Percentiles rank a stretch among this genome's conserved stretches.
Conservation (phyloP, 352 stramenopile species). For the Globisporangium paroecandrum region DNA sequence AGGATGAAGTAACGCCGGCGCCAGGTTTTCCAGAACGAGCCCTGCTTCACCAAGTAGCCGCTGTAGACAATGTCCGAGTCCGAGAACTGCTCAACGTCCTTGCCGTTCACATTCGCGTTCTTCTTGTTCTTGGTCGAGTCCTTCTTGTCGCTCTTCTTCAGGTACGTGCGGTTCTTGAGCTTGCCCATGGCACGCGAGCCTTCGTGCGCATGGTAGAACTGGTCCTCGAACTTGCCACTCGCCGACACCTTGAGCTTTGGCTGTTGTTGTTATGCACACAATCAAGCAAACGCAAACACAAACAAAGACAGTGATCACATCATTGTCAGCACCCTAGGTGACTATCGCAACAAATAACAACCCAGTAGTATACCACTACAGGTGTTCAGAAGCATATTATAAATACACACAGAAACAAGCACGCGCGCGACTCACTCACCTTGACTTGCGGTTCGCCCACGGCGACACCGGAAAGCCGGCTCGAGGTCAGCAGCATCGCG, state of each 20-base stretch:
- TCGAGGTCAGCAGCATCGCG: constrained; percentile 13
- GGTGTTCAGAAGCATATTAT: background rate
- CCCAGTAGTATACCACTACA: background rate
- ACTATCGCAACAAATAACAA: background rate
- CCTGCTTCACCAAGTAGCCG: constrained; percentile 81
- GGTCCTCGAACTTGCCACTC: constrained; percentile 81
- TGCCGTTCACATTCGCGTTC: constrained; percentile 67
- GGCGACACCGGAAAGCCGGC: constrained; percentile 2
- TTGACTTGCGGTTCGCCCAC: constrained; percentile 19
- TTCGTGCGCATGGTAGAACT: constrained; percentile 84
- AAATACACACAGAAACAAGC: background rate
- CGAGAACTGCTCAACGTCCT: constrained; percentile 83
- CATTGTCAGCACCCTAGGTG: background rate
- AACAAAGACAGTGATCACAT: background rate
- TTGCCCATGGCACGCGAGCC: constrained; percentile 76
- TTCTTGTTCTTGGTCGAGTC: constrained; percentile 33
- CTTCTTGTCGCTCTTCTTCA: constrained; percentile 44
- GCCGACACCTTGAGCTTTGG: constrained; percentile 77
- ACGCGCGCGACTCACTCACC: constrained; percentile 3
- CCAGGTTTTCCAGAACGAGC: constrained; percentile 89
- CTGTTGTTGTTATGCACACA: constrained; percentile 16
- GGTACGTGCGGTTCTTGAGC: constrained; percentile 70
- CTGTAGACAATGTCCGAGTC: constrained; percentile 78
- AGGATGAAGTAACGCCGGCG: constrained; percentile 81
- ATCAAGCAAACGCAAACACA: background rate